These are phyloP conservation scores for Alectoria sarmentosa DNA, from an alignment of 495 filamentous ascomycete species.

Conservation along the genomic window DNA sequence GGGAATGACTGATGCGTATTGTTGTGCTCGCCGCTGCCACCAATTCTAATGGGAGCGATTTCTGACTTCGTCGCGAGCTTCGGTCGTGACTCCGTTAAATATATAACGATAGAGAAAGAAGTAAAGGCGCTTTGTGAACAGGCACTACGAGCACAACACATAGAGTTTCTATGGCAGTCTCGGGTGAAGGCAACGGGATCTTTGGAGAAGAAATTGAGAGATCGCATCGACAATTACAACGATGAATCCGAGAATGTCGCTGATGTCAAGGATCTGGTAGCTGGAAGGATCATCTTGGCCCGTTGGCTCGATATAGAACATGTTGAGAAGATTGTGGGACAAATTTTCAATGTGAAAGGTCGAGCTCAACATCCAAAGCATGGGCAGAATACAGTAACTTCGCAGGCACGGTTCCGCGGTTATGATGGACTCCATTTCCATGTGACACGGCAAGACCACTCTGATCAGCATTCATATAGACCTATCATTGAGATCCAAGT, in stretches of 20 bases:
- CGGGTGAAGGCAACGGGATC: conserved; percentile 5
- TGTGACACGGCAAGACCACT: not conserved
- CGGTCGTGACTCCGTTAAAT: not conserved
- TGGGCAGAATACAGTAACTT: not conserved
- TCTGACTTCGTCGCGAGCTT: not conserved
- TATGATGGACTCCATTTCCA: conserved; percentile 11
- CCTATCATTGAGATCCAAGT: conserved; percentile 10
- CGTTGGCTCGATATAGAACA: not conserved
- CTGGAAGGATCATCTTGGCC: conserved; percentile 1
- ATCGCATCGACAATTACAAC: not conserved
- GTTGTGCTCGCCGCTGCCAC: not conserved
- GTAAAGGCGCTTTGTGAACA: not conserved
- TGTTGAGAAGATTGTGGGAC: not conserved
- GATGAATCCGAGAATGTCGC: conserved; percentile 1
- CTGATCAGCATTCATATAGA: not conserved
- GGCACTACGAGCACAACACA: not conserved
- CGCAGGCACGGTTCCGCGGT: conserved; percentile 7
- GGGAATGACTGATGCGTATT: not conserved
- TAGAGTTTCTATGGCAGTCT: conserved; percentile 8
- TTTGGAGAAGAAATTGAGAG: conserved; percentile 5
- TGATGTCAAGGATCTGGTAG: conserved; percentile 2
- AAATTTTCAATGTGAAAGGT: conserved; percentile 2
- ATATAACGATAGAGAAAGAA: not conserved
- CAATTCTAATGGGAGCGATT: not conserved
- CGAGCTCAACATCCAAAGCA: conserved; percentile 12